Percentiles rank a stretch among this genome's conserved stretches.
phyloP scores from a whole-genome alignment of 179 eudicot genomes.

The Carnegiea gigantea region DNA sequence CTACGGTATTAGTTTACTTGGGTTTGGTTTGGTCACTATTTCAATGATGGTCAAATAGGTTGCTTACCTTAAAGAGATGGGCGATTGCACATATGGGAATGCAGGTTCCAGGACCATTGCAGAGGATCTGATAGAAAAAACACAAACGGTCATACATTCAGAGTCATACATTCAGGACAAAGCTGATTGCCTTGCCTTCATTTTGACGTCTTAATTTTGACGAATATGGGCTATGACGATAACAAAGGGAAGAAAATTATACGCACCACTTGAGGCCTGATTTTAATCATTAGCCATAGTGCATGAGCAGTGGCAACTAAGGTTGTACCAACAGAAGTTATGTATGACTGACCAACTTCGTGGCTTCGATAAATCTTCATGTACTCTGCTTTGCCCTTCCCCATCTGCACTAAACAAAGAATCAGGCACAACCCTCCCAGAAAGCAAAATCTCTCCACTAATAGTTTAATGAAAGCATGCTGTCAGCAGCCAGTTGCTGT shows the following conservation, averaged over 20 bases:
- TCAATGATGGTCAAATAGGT: background rate
- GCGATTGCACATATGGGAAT: slow-evolving; percentile 79
- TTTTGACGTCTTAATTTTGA: background rate
- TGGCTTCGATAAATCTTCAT: slow-evolving; percentile 91
- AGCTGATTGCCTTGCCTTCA: background rate
- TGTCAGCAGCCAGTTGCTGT: background rate
- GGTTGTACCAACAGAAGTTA: slow-evolving; percentile 86
- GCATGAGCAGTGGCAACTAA: slow-evolving; percentile 73
- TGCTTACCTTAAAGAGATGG: slow-evolving; percentile 71
- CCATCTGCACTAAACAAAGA: slow-evolving; percentile 39
- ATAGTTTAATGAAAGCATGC: background rate
- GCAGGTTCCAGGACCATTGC: slow-evolving; percentile 98
- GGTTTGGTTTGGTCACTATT: background rate
- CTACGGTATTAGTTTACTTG: background rate
- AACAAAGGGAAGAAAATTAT: background rate
- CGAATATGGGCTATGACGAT: background rate
- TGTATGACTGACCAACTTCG: slow-evolving; percentile 93
- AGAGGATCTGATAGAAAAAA: slow-evolving; percentile 57
- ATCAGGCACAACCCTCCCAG: slow-evolving; percentile 10
- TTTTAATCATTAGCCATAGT: slow-evolving; percentile 78
- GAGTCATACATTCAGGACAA: background rate
- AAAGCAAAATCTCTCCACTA: background rate
- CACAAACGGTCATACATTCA: background rate
- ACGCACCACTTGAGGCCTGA: slow-evolving; percentile 90
- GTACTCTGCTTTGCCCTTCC: slow-evolving; percentile 44